Percentiles rank a stretch among this genome's conserved stretches.
phyloP scores from a whole-genome alignment of 2,329 filamentous ascomycete species.

The Ploettnerulaceae sp. region DNA sequence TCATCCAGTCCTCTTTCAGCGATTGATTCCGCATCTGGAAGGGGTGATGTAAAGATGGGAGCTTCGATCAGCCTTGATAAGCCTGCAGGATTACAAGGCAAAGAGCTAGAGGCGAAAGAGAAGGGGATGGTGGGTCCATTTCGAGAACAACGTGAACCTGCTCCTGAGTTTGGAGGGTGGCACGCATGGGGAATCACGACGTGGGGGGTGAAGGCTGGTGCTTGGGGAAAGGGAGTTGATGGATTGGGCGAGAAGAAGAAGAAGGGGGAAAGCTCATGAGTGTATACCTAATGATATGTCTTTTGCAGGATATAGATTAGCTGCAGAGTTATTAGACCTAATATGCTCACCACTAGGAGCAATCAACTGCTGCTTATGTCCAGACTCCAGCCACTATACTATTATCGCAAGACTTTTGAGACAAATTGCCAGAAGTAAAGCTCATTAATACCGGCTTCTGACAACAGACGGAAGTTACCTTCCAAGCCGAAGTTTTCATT shows the following conservation, averaged over 20 bases:
- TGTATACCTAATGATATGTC: neutral
- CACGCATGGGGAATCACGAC: conserved; percentile 50
- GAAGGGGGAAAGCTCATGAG: neutral
- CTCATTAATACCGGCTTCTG: too few relatives aligned
- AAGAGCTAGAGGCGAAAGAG: conserved; percentile 24
- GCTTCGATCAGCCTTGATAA: conserved; percentile 40
- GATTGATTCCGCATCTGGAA: neutral
- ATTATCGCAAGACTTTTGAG: too few relatives aligned
- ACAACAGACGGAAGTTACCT: too few relatives aligned
- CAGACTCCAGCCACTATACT: too few relatives aligned
- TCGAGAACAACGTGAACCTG: conserved; percentile 39
- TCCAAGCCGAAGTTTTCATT: too few relatives aligned
- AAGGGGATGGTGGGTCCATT: conserved; percentile 27
- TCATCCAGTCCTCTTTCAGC: neutral
- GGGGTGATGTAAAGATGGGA: conserved; percentile 40
- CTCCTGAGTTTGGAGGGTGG: conserved; percentile 46
- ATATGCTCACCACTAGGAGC: too few relatives aligned
- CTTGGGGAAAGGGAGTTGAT: conserved; percentile 45
- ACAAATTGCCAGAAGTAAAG: too few relatives aligned
- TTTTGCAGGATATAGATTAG: too few relatives aligned
- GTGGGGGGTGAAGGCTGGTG: conserved; percentile 49
- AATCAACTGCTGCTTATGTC: too few relatives aligned
- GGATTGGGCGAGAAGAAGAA: conserved; percentile 33
- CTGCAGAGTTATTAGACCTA: too few relatives aligned
- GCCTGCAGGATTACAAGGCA: conserved; percentile 38